phyloP scores from a whole-genome alignment of 441 rosid genomes.

The Adansonia madagascariensis region DNA sequence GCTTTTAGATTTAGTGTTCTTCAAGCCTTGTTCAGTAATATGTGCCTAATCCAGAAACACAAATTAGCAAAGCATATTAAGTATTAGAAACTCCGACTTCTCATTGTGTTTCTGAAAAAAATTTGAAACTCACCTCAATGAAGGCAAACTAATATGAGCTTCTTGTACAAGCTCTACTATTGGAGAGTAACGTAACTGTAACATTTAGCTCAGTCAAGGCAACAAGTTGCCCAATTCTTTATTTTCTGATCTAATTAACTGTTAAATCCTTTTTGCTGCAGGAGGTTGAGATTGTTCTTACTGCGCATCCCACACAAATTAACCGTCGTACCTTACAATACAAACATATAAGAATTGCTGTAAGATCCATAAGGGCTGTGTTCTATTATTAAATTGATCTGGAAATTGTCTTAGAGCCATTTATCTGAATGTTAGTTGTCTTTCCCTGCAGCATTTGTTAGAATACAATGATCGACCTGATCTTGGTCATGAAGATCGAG shows the following conservation, averaged over 20 bases:
- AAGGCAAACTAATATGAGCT: not conserved
- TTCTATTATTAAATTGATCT: conserved; percentile 22
- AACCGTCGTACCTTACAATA: conserved; percentile 91
- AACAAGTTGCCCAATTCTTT: conserved; percentile 11
- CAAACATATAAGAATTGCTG: conserved; percentile 90
- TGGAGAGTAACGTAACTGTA: conserved; percentile 17
- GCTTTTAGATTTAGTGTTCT: conserved; percentile 17
- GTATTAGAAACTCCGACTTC: not conserved
- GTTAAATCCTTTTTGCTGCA: conserved; percentile 42
- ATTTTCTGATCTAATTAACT: conserved; percentile 20
- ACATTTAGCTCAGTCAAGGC: not conserved
- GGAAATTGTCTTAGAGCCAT: conserved; percentile 16
- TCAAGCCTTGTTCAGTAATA: conserved; percentile 9
- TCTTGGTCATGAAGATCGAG: conserved; percentile 92
- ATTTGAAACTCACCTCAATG: conserved; percentile 5
- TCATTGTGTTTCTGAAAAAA: not conserved
- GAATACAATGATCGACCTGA: conserved; percentile 92
- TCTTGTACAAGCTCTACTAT: conserved; percentile 10
- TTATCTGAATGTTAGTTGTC: conserved; percentile 31
- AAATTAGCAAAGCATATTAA: conserved; percentile 8
- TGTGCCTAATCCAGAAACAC: not conserved
- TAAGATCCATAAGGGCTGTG: conserved; percentile 40
- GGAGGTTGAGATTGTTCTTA: conserved; percentile 97
- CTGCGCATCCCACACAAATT: conserved; percentile 98
- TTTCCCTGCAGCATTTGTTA: conserved; percentile 74